These are phyloP conservation scores for Phytophthora pisi DNA, from an alignment of 352 stramenopile genomes.

Conservation along the genomic window DNA sequence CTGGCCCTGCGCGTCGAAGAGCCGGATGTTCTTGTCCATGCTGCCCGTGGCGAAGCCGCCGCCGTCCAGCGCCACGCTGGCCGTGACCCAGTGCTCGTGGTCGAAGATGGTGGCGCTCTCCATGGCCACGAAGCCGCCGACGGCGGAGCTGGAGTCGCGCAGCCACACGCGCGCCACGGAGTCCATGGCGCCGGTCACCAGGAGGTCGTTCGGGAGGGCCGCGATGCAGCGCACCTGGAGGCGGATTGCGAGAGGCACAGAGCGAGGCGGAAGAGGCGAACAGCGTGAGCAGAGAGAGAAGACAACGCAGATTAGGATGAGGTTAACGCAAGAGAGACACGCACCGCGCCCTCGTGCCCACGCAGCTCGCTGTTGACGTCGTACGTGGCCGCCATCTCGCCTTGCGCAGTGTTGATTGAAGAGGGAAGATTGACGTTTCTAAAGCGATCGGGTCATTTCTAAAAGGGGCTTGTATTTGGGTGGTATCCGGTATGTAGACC, in stretches of 20 bases:
- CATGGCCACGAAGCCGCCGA: slow-evolving; percentile 43
- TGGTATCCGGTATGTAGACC: background rate
- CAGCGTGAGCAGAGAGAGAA: slow-evolving; percentile 6
- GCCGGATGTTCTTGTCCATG: slow-evolving; percentile 83
- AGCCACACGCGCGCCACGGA: slow-evolving; percentile 63
- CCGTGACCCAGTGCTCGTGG: slow-evolving; percentile 87
- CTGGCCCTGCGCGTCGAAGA: slow-evolving; percentile 61
- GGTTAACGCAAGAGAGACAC: slow-evolving; percentile 9
- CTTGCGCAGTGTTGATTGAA: background rate
- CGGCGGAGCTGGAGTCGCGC: slow-evolving; percentile 25
- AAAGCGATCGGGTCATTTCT: slow-evolving; percentile 2
- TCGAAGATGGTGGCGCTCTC: slow-evolving; percentile 68
- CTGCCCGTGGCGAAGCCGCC: slow-evolving; percentile 75
- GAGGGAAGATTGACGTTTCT: slow-evolving; percentile 15
- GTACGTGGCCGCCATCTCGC: slow-evolving; percentile 28
- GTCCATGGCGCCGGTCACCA: slow-evolving; percentile 84
- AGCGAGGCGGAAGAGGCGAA: slow-evolving; percentile 3
- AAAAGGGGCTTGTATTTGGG: background rate
- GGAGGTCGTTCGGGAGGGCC: slow-evolving; percentile 48
- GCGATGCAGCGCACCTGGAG: slow-evolving; percentile 61
- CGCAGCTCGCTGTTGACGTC: slow-evolving; percentile 61
- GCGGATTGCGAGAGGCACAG: slow-evolving; percentile 1
- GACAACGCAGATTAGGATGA: background rate
- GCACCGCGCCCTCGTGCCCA: slow-evolving; percentile 79
- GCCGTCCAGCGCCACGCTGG: slow-evolving; percentile 46